These are phyloP conservation scores for Daldinia loculata DNA, from an alignment of 495 filamentous ascomycete genomes.

Conservation along the genomic window DNA sequence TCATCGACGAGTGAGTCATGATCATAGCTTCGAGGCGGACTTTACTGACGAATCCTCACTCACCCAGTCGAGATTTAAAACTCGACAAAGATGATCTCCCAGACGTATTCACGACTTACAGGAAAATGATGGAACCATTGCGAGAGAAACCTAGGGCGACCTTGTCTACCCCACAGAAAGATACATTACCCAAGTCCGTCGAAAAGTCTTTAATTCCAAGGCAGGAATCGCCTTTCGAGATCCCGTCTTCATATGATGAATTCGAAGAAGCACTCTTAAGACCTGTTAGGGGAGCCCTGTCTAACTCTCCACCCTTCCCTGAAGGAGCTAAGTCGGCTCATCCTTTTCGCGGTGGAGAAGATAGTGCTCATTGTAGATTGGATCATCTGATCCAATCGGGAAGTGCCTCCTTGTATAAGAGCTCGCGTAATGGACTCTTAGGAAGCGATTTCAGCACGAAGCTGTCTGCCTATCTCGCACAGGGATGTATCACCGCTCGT, in stretches of 20 bases:
- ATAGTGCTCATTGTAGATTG: conserved; percentile 61
- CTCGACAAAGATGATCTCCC: conserved; percentile 62
- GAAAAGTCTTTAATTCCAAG: conserved; percentile 55
- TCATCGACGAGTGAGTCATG: conserved; percentile 71
- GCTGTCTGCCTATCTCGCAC: conserved; percentile 71
- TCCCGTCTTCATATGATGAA: conserved; percentile 61
- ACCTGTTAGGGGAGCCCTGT: conserved; percentile 56
- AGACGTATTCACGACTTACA: conserved; percentile 73
- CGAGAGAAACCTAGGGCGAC: conserved; percentile 62
- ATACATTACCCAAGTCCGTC: conserved; percentile 62
- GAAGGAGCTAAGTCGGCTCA: conserved; percentile 62
- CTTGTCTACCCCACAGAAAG: conserved; percentile 54
- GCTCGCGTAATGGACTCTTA: conserved; percentile 72
- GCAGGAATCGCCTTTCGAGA: conserved; percentile 66
- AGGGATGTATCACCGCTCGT: conserved; percentile 72
- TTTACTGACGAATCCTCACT: conserved; percentile 1
- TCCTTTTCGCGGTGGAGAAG: conserved; percentile 74
- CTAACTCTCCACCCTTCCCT: conserved; percentile 55
- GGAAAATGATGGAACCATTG: conserved; percentile 72
- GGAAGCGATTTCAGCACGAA: conserved; percentile 75
- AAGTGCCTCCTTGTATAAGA: conserved; percentile 67
- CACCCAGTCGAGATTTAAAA: conserved; percentile 63
- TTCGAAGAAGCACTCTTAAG: conserved; percentile 60
- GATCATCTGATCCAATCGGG: conserved; percentile 65
- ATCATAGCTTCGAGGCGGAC: not conserved